Percentiles rank a stretch among this genome's conserved stretches.
These are phyloP conservation scores for Pugionium dolabratum DNA, from an alignment of 345 rosid genomes.

Conservation along the genomic window DNA sequence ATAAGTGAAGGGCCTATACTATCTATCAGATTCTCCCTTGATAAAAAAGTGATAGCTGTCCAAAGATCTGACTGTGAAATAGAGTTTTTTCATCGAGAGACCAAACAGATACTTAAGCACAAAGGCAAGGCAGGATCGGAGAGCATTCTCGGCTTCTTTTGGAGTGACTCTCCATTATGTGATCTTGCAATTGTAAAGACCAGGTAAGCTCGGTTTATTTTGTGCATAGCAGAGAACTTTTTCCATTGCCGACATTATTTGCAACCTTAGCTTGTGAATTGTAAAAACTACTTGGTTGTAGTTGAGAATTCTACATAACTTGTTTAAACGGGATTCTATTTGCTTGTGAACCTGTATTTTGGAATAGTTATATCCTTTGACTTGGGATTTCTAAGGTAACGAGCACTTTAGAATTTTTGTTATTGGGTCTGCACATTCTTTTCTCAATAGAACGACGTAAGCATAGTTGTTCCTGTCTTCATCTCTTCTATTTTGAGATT, in stretches of 20 bases:
- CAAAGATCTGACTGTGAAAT: slow-evolving; percentile 75
- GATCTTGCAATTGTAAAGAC: slow-evolving; percentile 86
- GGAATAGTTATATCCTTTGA: slow-evolving; percentile 4
- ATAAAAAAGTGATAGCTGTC: slow-evolving; percentile 73
- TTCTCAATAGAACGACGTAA: slow-evolving; percentile 9
- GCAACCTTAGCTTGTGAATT: slow-evolving; percentile 10
- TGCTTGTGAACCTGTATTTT: slow-evolving; percentile 6
- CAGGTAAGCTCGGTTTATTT: slow-evolving; percentile 55
- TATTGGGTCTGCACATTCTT: neutral
- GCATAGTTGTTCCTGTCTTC: slow-evolving; percentile 20
- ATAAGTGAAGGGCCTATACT: slow-evolving; percentile 79
- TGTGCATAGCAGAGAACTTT: slow-evolving; percentile 8
- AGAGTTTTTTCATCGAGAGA: slow-evolving; percentile 75
- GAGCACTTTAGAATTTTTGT: slow-evolving; percentile 14
- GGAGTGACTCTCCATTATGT: slow-evolving; percentile 89
- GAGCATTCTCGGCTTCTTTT: slow-evolving; percentile 86
- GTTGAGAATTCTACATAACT: neutral
- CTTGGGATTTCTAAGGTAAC: slow-evolving; percentile 7
- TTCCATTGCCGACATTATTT: slow-evolving; percentile 12
- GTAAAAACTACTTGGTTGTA: slow-evolving; percentile 13
- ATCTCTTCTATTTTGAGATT: slow-evolving; percentile 12
- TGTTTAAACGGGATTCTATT: slow-evolving; percentile 7
- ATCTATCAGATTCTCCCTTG: slow-evolving; percentile 75
- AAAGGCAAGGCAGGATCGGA: slow-evolving; percentile 76
- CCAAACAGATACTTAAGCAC: slow-evolving; percentile 60